Evolutionary conservation across 352 stramenopile genomes (phyloP).

Genomic region (Pythium brachiatum): DNA sequence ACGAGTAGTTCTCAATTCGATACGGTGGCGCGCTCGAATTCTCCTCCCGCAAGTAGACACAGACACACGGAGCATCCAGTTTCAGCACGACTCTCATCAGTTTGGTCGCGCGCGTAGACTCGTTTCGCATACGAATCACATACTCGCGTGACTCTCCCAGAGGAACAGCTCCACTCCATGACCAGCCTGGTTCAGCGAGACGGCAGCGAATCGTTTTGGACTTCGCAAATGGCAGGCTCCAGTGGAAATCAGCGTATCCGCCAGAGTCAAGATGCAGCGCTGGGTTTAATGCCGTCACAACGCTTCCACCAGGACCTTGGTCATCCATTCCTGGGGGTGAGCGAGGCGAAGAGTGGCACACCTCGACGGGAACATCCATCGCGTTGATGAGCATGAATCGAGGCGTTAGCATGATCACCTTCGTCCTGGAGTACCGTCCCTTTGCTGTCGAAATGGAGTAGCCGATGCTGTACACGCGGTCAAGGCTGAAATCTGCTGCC

Average conservation of each 20-base stretch:
- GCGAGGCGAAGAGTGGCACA: slow-evolving; percentile 79
- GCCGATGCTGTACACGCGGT: slow-evolving; percentile 75
- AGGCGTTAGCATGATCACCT: slow-evolving; percentile 86
- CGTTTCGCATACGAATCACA: slow-evolving; percentile 79
- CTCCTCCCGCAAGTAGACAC: slow-evolving; percentile 79
- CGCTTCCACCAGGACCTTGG: slow-evolving; percentile 24
- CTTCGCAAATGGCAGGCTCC: slow-evolving; percentile 66
- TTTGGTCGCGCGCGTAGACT: slow-evolving; percentile 76
- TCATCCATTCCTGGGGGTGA: slow-evolving; percentile 31
- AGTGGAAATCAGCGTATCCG: slow-evolving; percentile 83
- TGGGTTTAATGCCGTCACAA: slow-evolving; percentile 68
- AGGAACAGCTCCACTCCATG: slow-evolving; percentile 81
- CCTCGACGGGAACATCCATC: slow-evolving; percentile 60
- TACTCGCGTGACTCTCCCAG: slow-evolving; percentile 77
- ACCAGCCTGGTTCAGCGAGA: slow-evolving; percentile 70
- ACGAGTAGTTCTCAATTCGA: slow-evolving; percentile 86
- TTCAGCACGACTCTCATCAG: slow-evolving; percentile 79
- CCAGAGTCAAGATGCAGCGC: slow-evolving; percentile 66
- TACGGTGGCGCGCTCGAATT: slow-evolving; percentile 76
- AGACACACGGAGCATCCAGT: slow-evolving; percentile 72
- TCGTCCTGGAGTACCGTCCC: slow-evolving; percentile 78
- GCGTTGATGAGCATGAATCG: slow-evolving; percentile 86
- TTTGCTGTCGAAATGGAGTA: slow-evolving; percentile 79
- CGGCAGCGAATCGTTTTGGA: slow-evolving; percentile 78
- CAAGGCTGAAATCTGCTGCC: slow-evolving; percentile 51